These are phyloP conservation scores for Rosa rugosa DNA, from an alignment of 306 rosid species.

Conservation along the genomic window DNA sequence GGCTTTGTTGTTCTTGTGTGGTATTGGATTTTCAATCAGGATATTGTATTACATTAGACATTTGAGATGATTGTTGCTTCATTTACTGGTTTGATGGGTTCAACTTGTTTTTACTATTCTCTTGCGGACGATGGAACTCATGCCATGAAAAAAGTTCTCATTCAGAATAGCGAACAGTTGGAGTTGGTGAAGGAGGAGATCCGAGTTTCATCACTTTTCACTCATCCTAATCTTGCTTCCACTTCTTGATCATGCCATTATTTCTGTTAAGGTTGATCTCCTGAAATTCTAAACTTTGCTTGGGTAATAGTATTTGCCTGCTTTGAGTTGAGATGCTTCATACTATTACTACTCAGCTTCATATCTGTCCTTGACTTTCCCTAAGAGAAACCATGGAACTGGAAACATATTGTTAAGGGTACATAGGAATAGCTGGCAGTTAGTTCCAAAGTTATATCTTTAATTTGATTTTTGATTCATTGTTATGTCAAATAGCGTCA, in stretches of 20 bases:
- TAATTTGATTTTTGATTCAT: too few species aligned
- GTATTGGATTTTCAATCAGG: too few species aligned
- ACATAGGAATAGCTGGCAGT: too few species aligned
- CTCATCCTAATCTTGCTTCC: conserved; percentile 86
- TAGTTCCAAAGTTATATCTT: too few species aligned
- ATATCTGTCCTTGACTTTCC: too few species aligned
- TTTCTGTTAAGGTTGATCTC: conserved; percentile 70
- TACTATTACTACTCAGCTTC: conserved; percentile 65
- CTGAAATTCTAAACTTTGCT: background rate
- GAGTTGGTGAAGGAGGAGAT: conserved; percentile 95
- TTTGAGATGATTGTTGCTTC: conserved; percentile 1
- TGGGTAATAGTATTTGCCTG: background rate
- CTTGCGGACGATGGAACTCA: conserved; percentile 79
- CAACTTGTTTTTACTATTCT: conserved; percentile 7
- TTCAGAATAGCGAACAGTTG: conserved; percentile 86
- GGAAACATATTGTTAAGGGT: too few species aligned
- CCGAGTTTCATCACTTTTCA: conserved; percentile 88
- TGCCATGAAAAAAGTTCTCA: conserved; percentile 87
- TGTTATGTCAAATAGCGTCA: background rate
- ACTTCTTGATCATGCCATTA: conserved; percentile 96
- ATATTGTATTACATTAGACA: too few species aligned
- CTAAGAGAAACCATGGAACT: too few species aligned
- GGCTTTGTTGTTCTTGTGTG: too few species aligned
- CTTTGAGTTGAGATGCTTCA: background rate
- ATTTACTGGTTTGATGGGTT: background rate